phyloP scores from a whole-genome alignment of 164 flowering plant species.

The Vitis cinerea region DNA sequence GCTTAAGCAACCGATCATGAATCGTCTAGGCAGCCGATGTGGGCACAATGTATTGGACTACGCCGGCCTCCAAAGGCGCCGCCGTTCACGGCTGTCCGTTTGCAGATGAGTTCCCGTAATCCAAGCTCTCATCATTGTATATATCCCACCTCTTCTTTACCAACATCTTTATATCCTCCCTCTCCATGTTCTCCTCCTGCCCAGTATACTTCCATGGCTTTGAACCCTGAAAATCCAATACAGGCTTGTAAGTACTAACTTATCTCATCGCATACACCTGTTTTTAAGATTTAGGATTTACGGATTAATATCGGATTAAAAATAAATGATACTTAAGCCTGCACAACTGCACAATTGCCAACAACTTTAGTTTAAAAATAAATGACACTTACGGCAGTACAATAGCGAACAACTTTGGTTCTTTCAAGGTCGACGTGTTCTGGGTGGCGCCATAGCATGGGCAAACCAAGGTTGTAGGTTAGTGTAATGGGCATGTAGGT shows the following conservation, averaged over 20 bases:
- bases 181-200: slow-evolving; percentile 74
- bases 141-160: slow-evolving; percentile 79
- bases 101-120: slow-evolving; percentile 27
- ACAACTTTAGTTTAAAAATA: slow-evolving; percentile 39
- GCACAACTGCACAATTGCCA: slow-evolving; percentile 49
- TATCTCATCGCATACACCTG: too few species aligned
- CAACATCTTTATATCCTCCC: slow-evolving; percentile 70
- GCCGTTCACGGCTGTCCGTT: slow-evolving; percentile 20
- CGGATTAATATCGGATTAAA: too few species aligned
- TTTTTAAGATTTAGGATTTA: too few species aligned
- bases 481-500: slow-evolving; percentile 52
- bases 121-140: slow-evolving; percentile 57
- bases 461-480: slow-evolving; percentile 50
- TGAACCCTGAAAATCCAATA: slow-evolving; percentile 44
- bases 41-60: slow-evolving; percentile 24
- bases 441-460: slow-evolving; percentile 67
- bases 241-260: neutral
- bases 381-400: slow-evolving; percentile 46
- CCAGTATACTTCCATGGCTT: slow-evolving; percentile 93
- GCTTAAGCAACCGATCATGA: too few species aligned
- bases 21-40: slow-evolving; percentile 49
- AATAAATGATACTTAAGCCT: slow-evolving; percentile 24
- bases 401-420: slow-evolving; percentile 63
- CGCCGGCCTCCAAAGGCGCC: slow-evolving; percentile 42
- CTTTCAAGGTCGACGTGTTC: slow-evolving; percentile 43